Evolutionary conservation across 2,329 filamentous ascomycete genomes (phyloP).

Genomic region (Lasiodiplodia gonubiensis): DNA sequence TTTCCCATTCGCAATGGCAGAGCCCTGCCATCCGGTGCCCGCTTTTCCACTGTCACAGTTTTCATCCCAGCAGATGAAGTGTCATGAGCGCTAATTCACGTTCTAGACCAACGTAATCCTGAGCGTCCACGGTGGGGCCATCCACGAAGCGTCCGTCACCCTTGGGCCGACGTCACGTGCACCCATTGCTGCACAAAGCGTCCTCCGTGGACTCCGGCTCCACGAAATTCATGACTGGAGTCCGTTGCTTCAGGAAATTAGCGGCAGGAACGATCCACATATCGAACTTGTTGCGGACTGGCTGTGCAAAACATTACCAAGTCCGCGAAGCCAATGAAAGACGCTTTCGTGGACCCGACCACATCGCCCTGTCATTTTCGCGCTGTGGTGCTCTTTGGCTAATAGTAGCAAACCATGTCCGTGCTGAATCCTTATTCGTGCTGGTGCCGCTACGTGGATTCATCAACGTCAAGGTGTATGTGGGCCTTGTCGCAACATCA

Average conservation of each 20-base stretch:
- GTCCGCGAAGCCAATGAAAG: conserved; percentile 11
- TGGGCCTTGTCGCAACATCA: background rate
- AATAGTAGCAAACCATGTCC: conserved; percentile 5
- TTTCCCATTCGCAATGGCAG: conserved; percentile 10
- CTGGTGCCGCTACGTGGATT: conserved; percentile 6
- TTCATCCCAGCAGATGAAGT: background rate
- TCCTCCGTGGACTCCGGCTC: conserved; percentile 47
- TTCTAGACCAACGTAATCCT: conserved; percentile 14
- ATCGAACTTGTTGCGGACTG: conserved; percentile 29
- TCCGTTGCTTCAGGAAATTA: conserved; percentile 8
- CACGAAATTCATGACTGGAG: conserved; percentile 57
- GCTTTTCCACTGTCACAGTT: conserved; percentile 15
- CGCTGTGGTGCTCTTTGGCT: background rate
- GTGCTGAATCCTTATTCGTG: background rate
- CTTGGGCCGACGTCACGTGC: background rate
- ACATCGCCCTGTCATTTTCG: background rate
- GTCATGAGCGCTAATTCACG: background rate
- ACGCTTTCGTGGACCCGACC: background rate
- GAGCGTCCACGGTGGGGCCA: conserved; percentile 12
- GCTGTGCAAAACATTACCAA: conserved; percentile 35
- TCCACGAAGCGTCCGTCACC: conserved; percentile 4
- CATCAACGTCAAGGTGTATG: background rate
- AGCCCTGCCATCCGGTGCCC: background rate
- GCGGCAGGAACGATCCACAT: conserved; percentile 1
- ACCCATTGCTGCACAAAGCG: background rate